A percentile compares a stretch with the other conserved stretches of the same genome.
phyloP scores from a whole-genome alignment of 305 asterid genomes.

The Fraxinus baroniana region DNA sequence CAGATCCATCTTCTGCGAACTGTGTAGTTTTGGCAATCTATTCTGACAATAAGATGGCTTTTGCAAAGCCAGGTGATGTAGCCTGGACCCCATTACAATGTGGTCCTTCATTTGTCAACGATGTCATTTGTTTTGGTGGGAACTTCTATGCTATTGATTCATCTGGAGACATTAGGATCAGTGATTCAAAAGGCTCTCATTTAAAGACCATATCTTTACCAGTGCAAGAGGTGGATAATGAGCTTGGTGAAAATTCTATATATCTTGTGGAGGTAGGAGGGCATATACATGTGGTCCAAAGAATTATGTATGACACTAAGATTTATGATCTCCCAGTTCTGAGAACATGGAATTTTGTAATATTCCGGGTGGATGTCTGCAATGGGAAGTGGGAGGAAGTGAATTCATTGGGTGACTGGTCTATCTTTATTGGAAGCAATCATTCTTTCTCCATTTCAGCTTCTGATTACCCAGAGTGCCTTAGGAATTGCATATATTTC shows the following conservation, averaged over 20 bases:
- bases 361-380: constrained; percentile 20
- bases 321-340: not conserved
- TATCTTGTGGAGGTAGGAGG: constrained; percentile 22
- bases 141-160: constrained; percentile 21
- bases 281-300: constrained; percentile 22
- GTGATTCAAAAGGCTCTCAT: constrained; percentile 16
- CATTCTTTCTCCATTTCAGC: constrained; percentile 22
- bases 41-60: constrained; percentile 22
- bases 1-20: constrained; percentile 28
- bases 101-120: not conserved
- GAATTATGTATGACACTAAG: constrained; percentile 17
- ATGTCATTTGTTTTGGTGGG: constrained; percentile 21
- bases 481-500: constrained; percentile 38
- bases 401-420: constrained; percentile 26
- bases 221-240: constrained; percentile 7
- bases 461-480: constrained; percentile 24
- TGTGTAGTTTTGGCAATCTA: constrained; percentile 28
- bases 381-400: constrained; percentile 21
- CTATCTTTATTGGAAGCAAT: constrained; percentile 34
- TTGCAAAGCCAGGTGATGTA: constrained; percentile 18
- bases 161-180: constrained; percentile 12
- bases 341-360: constrained; percentile 21
- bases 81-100: constrained; percentile 29
- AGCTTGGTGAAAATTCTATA: constrained; percentile 23
- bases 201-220: constrained; percentile 17